Evolutionary conservation across 1,284 basidiomycete species (phyloP).

Genomic region (Ceratobasidium sp.): DNA sequence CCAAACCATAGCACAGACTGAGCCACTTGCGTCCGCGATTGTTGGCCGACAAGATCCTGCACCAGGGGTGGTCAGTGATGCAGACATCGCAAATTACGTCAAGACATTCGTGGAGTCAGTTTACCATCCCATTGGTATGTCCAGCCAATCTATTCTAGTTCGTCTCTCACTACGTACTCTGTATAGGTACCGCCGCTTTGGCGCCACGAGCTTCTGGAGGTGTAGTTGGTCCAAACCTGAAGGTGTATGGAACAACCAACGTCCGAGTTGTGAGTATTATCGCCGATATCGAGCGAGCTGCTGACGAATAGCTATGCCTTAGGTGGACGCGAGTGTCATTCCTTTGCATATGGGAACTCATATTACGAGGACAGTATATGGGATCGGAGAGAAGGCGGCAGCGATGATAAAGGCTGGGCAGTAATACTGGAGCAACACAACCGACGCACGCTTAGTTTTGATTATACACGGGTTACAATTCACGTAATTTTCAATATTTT

Average conservation of each 20-base stretch:
- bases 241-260: slow-evolving; percentile 54
- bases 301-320: background rate
- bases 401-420: slow-evolving; percentile 46
- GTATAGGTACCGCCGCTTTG: slow-evolving; percentile 49
- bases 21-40: slow-evolving; percentile 40
- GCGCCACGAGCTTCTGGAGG: slow-evolving; percentile 52
- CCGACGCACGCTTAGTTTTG: background rate
- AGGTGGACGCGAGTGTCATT: slow-evolving; percentile 49
- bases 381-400: slow-evolving; percentile 52
- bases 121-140: slow-evolving; percentile 49
- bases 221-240: slow-evolving; percentile 52
- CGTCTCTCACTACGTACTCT: background rate
- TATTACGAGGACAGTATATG: slow-evolving; percentile 54
- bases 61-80: slow-evolving; percentile 33
- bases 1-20: slow-evolving; percentile 46
- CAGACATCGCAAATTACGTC: slow-evolving; percentile 38
- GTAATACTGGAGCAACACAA: no score
- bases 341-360: slow-evolving; percentile 55
- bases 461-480: background rate
- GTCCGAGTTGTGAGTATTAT: slow-evolving; percentile 45
- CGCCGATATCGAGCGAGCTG: no score
- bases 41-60: slow-evolving; percentile 40
- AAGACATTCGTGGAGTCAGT: slow-evolving; percentile 43
- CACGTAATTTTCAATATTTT: background rate
- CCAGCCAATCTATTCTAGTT: background rate